Evolutionary conservation across 441 rosid genomes (phyloP), one percentile per base, ranked within the genome.

Genomic region (Erodium moschatum): DNA sequence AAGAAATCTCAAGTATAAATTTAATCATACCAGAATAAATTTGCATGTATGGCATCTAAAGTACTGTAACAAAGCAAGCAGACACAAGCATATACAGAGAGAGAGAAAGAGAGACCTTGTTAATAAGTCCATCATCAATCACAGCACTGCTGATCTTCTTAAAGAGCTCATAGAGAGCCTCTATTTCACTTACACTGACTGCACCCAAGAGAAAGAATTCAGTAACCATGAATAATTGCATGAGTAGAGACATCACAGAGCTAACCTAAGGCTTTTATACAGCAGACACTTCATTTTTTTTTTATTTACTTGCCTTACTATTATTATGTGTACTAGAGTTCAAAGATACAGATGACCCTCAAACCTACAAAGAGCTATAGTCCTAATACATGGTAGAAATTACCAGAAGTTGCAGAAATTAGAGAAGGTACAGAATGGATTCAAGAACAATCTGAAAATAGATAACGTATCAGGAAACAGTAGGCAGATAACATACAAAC

Each of bases 141-240:
- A 90, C 98, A 15, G 96, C 97, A 66, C 98, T 90, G 83, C 98
- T 90, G 73, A 93, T 93, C 86, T 90, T 93, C 88, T 93, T 93
- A 73, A 93, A 93, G 31, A 93, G 96, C 81, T 93, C 98, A 72
- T 93, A 93, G 38, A 93, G 89, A 15, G 97, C 98, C 78, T 93
- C 97, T 64, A 93, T 89, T 85, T 93, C 97, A 79, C 98, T 93
- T 61, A 93, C 98, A 73, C 91, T 90, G 75, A 93, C 98, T 93
- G 90, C 90, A 85, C 16, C 72, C 29, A 64, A 66, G 68, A 52
- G 64, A 67, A 24, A 24, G 58, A 56, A 52, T 35, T 44, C 13
- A 15, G 58, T 0, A 50, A 50, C 20, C 5, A 15, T 8, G 65
- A 56, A 54, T 5, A 71, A 66, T 20, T 66, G 62, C 27, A 16